phyloP scores from a whole-genome alignment of 306 rosid genomes.

The Macrotyloma uniflorum region DNA sequence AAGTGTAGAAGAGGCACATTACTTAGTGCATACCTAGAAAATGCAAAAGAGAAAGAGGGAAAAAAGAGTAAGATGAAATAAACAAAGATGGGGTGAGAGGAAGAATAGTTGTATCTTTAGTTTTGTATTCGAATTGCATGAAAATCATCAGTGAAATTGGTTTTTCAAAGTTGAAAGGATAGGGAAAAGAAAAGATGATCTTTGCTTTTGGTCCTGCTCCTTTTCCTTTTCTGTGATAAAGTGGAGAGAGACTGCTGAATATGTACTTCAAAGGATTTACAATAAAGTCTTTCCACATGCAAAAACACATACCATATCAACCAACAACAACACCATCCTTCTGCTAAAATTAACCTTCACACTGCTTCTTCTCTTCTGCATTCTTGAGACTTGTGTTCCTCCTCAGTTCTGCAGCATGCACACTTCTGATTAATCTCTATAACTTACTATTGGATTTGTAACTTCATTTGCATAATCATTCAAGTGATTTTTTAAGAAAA shows the following conservation, averaged over 20 bases:
- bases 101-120: conserved; percentile 17
- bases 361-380: not conserved
- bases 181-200: conserved; percentile 60
- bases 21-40: conserved; percentile 67
- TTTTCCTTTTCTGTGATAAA: conserved; percentile 59
- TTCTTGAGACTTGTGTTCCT: conserved; percentile 27
- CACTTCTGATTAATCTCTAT: not conserved
- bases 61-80: conserved; percentile 31
- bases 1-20: conserved; percentile 45
- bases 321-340: not conserved
- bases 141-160: conserved; percentile 63
- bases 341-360: conserved; percentile 7
- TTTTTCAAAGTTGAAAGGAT: conserved; percentile 61
- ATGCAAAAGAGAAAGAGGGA: conserved; percentile 28
- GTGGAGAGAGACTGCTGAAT: conserved; percentile 51
- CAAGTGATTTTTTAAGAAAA: not conserved
- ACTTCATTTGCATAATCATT: not conserved
- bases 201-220: conserved; percentile 52
- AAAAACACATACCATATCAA: conserved; percentile 35
- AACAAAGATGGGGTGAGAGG: conserved; percentile 27
- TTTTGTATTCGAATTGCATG: conserved; percentile 58
- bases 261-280: conserved; percentile 52
- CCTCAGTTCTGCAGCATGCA: not conserved
- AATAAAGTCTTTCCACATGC: conserved; percentile 54
- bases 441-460: not conserved